phyloP scores from a whole-genome alignment of 805 yeast species.

The Saccharomycopsis vini region DNA sequence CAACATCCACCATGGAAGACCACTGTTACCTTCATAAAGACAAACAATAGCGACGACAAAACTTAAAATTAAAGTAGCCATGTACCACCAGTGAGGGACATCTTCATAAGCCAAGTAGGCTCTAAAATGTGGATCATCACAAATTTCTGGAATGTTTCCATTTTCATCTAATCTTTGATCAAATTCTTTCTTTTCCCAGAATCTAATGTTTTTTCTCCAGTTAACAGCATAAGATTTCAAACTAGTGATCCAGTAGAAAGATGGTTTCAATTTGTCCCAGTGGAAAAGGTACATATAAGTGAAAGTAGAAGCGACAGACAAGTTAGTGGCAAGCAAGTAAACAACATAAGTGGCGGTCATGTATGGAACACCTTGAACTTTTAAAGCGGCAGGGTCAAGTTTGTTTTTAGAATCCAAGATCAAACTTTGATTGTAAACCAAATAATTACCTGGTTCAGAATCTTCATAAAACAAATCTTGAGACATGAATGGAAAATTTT shows the following conservation, averaged over 20 bases:
- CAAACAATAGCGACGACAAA: slow-evolving; percentile 29
- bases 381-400: slow-evolving; percentile 40
- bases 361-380: slow-evolving; percentile 54
- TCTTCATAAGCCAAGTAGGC: slow-evolving; percentile 49
- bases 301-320: slow-evolving; percentile 53
- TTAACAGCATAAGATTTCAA: slow-evolving; percentile 38
- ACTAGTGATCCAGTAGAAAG: slow-evolving; percentile 25
- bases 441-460: slow-evolving; percentile 47
- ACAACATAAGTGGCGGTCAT: slow-evolving; percentile 49
- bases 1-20: slow-evolving; percentile 51
- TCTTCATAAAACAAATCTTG: slow-evolving; percentile 25
- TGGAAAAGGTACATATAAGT: slow-evolving; percentile 44
- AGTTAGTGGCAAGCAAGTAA: slow-evolving; percentile 52
- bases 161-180: slow-evolving; percentile 34
- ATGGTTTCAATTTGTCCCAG: slow-evolving; percentile 5
- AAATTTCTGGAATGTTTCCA: slow-evolving; percentile 34
- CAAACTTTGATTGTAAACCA: slow-evolving; percentile 41
- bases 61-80: slow-evolving; percentile 32
- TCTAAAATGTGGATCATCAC: slow-evolving; percentile 34
- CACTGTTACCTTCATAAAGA: slow-evolving; percentile 45
- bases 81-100: slow-evolving; percentile 70
- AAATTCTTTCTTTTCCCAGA: slow-evolving; percentile 29
- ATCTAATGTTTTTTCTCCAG: slow-evolving; percentile 26
- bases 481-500: slow-evolving; percentile 35
- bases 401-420: slow-evolving; percentile 36